Evolutionary conservation across 805 yeast species (phyloP), one percentile per base, ranked within the genome.

Genomic region (Tetrapisispora taiwanensis): DNA sequence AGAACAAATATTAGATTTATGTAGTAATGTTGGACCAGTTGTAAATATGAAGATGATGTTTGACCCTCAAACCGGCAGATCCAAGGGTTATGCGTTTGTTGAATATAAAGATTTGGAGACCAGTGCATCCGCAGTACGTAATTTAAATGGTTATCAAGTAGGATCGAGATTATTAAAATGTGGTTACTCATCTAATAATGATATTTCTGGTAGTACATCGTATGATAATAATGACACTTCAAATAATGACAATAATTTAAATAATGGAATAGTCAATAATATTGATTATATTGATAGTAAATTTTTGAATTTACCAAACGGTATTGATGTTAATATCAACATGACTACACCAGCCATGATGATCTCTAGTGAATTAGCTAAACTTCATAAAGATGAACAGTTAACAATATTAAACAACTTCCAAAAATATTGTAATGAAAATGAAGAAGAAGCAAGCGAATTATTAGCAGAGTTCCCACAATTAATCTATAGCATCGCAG

Each of bases 41-140:
- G 73, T 75, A 22, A 77, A 75, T 44, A 68, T 86, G 47, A 80
- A 81, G 58, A 72, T 90, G 56, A 73, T 86, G 61, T 86, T 89
- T 59, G 97, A 90, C 60, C 81, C 84, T 36, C 80, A 79, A 44
- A 88, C 95, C 0, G 97, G 97, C 2, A 81, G 79, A 56, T 85
- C 95, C 8, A 87, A 83, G 62, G 97, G 97, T 2, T 85, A 79
- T 57, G 95, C 95, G 4, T 85, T 84, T 55, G 81, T 90, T 15
- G 89, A 84, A 54, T 90, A 84, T 60, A 75, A 73, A 40, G 94
- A 90, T 60, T 68, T 75, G 12, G 95, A 85, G 53, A 84, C 95
- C 0, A 95, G 96, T 5, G 78, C 85, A 1, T 79, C 90, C 17
- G 97, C 97, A 0, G 95, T 88, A 24, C 70, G 97, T 49, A 90